phyloP scores from a whole-genome alignment of 2,329 filamentous ascomycete species.

The Arthroderma sp. region DNA sequence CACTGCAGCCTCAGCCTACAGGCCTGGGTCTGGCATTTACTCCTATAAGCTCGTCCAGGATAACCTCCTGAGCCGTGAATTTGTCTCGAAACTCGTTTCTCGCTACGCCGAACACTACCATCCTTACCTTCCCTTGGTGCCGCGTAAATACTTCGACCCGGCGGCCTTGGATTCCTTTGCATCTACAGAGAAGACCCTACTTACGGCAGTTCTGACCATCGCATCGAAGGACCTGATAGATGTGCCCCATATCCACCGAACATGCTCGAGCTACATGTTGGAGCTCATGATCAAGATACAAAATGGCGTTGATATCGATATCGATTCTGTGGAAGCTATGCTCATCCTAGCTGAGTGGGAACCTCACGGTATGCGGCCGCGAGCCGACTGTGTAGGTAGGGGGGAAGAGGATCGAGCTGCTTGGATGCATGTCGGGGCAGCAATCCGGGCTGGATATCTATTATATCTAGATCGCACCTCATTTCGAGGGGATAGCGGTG shows the following conservation, averaged over 20 bases:
- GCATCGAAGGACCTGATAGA: constrained; percentile 57
- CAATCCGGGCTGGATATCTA: constrained; percentile 56
- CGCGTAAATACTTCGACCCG: constrained; percentile 45
- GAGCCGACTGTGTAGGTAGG: constrained; percentile 51
- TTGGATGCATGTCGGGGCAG: constrained; percentile 65
- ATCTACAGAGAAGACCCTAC: constrained; percentile 49
- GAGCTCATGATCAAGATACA: constrained; percentile 53
- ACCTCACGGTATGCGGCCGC: constrained; percentile 48
- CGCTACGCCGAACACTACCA: constrained; percentile 55
- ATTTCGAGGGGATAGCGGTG: constrained; percentile 48
- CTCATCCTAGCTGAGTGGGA: constrained; percentile 62
- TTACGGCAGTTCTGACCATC: constrained; percentile 58
- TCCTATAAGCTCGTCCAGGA: constrained; percentile 33
- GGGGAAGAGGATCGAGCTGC: constrained; percentile 62
- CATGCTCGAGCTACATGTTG: constrained; percentile 58
- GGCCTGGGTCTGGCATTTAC: constrained; percentile 22
- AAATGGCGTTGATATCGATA: constrained; percentile 52
- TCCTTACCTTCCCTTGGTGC: constrained; percentile 56
- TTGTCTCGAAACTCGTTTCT: constrained; percentile 39
- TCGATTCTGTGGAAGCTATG: constrained; percentile 58
- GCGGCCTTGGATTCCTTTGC: constrained; percentile 43
- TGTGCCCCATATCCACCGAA: constrained; percentile 49
- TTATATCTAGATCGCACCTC: constrained; percentile 56
- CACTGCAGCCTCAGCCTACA: constrained; percentile 1
- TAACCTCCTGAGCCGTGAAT: constrained; percentile 34